These are phyloP conservation scores for Microsporum ferrugineum DNA, from an alignment of 2,329 filamentous ascomycete species.

Conservation along the genomic window DNA sequence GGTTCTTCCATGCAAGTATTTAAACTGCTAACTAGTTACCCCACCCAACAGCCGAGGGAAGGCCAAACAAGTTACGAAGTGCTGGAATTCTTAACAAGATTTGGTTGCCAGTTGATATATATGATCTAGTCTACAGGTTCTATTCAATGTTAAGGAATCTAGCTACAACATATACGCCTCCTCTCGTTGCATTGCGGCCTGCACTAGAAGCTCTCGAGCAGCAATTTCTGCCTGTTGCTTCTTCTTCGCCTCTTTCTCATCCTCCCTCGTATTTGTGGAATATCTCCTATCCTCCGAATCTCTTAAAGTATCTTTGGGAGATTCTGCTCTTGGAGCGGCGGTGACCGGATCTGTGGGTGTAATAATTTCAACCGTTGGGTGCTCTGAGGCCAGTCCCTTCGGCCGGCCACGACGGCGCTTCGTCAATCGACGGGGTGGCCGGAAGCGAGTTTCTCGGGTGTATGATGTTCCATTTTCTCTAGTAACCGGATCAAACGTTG, in stretches of 20 bases:
- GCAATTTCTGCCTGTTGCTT: background rate
- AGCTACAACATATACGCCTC: background rate
- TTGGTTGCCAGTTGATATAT: background rate
- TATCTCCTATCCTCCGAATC: background rate
- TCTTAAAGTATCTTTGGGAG: background rate
- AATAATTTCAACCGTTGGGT: background rate
- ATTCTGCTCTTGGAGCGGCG: background rate
- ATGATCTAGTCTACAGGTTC: background rate
- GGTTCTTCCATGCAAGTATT: background rate
- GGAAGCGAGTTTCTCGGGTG: background rate
- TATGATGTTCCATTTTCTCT: background rate
- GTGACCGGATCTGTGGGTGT: background rate
- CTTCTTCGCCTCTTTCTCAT: background rate
- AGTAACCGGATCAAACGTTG: background rate
- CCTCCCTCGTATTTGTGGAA: background rate
- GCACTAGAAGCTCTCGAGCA: background rate
- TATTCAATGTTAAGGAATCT: background rate
- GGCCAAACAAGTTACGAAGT: background rate
- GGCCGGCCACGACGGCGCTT: background rate
- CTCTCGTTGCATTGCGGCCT: background rate
- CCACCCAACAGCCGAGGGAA: conserved; percentile 1
- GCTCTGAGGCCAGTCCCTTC: background rate
- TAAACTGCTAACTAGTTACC: background rate
- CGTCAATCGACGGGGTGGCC: background rate
- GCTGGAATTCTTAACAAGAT: background rate